Base-by-base conservation (phyloP, 257 asterid genomes). In the Lycium barbarum region DNA sequence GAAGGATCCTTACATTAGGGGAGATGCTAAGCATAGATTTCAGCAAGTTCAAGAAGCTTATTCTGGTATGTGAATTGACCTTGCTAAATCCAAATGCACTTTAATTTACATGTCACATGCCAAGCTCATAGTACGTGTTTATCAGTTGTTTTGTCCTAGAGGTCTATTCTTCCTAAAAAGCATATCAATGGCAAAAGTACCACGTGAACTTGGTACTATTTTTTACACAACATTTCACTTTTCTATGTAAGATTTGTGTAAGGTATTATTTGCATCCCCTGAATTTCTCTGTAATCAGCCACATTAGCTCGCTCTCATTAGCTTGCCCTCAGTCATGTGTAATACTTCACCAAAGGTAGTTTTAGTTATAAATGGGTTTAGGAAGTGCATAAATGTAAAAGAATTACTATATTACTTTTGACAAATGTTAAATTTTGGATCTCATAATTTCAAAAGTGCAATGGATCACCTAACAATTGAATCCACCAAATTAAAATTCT, bases 31-130 rank as follows among this genome's bases (percentile, higher is more conserved):
- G 11, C 82, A 14, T n/a, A 87, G 83, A 58, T 91, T 90, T 84
- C 91, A 88, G 76, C 86, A 87, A 68, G 84, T 90, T 73, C 92
- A 91, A 72, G 90, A 91, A 74, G 94, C 94, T 3, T 90, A 90
- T 91, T 91, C 92, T 62, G 88, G 92, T 87, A 36, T 63, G 67
- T 11, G 38, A 62, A 40, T 26, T 71, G 26, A 73, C 45, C 55
- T 47, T 45, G 6, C 7, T 10, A 47, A 73, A 6, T 43, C 12
- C n/a, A 17, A 71, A 72, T 72, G 80, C 18, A 35, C 47, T 67
- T 67, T 40, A 55, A 2, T 55, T 54, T 47, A 43, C 59, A 45
- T 73, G 45, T 38, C 40, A 47, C 59, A 43, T n/a, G n/a, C 1
- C 45, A 10, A 71, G 4, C 55, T 18, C 79, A 9, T 45, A 5